Base-by-base conservation (phyloP, 306 rosid genomes). In the Quercus bicolor region DNA sequence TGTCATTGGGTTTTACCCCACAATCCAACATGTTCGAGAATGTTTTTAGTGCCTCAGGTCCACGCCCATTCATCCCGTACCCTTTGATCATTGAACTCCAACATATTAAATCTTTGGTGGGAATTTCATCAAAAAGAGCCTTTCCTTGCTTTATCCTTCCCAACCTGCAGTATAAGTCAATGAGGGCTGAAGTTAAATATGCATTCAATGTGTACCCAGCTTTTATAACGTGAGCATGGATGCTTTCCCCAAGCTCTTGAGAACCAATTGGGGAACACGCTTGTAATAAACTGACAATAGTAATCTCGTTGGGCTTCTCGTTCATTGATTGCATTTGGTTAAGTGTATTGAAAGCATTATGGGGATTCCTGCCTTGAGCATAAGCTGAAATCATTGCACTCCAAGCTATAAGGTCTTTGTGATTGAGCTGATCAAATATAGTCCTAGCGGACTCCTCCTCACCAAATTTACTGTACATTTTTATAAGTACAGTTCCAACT, bases 401-500 rank as follows among this genome's bases (percentile, higher is more conserved):
- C 82, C 82, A 72, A 3, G 73, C 74, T 59, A 79, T 61, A 56
- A 79, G 53, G 56, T 72, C 82, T 72, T 52, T 78, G 72, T 48
- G 72, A 60, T 40, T 55, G 51, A 78, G 76, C 60, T 71, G 72
- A 28, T 78, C 71, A 71, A 78, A 78, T 78, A 72, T 28, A 71
- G 31, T 48, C 28, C 26, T 71, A 59, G 78, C 78, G 21, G 51
- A 79, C 48, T 48, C 55, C 74, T 72, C 55, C 33, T 79, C 74
- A 53, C 82, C 78, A 62, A 73, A 72, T 79, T 73, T 73, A 48
- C 72, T 76, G 76, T 79, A 73, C 78, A 79, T 73, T 73, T 53
- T 64, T 43, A 73, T 15, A 53, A 79, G 66, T 52, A 23, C 73
- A 62, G 83, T 64, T 34, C 83, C 68, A 64, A 79, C 75, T 65